These are phyloP conservation scores for Saccharomycopsis sp. DNA, from an alignment of 805 yeast genomes.

Conservation along the genomic window DNA sequence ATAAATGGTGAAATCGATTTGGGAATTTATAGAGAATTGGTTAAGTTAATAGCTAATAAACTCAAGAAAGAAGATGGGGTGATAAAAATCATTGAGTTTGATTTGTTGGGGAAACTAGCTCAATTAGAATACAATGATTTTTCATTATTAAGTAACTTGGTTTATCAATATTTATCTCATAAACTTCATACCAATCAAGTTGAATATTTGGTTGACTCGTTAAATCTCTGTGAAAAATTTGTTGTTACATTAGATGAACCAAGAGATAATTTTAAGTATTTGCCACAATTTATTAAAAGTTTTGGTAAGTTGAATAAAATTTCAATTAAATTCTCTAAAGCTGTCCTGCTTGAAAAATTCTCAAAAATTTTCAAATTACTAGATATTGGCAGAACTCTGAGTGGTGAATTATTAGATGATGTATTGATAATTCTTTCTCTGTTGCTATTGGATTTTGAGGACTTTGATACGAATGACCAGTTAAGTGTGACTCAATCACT, in stretches of 20 bases:
- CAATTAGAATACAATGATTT: not conserved
- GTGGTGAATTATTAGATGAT: not conserved
- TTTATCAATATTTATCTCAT: not conserved
- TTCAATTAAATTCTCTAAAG: not conserved
- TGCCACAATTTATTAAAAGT: not conserved
- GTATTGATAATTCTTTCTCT: not conserved
- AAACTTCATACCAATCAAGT: not conserved
- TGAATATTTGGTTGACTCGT: not conserved
- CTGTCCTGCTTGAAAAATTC: not conserved
- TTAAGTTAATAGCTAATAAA: not conserved
- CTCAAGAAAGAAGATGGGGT: not conserved
- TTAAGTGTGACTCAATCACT: not conserved
- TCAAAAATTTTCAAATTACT: not conserved
- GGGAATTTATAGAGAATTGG: not conserved
- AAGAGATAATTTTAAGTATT: not conserved
- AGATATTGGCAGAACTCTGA: not conserved
- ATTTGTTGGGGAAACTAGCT: not conserved
- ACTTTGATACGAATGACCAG: conserved; percentile 1
- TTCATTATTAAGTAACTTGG: not conserved
- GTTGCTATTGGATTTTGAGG: conserved; percentile 2
- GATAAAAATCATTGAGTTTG: not conserved
- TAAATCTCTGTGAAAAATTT: not conserved
- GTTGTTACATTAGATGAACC: not conserved
- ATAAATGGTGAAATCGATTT: not conserved
- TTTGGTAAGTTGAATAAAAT: not conserved